These are phyloP conservation scores for Tylopilus intermedius DNA, from an alignment of 768 basidiomycete genomes.

Conservation along the genomic window DNA sequence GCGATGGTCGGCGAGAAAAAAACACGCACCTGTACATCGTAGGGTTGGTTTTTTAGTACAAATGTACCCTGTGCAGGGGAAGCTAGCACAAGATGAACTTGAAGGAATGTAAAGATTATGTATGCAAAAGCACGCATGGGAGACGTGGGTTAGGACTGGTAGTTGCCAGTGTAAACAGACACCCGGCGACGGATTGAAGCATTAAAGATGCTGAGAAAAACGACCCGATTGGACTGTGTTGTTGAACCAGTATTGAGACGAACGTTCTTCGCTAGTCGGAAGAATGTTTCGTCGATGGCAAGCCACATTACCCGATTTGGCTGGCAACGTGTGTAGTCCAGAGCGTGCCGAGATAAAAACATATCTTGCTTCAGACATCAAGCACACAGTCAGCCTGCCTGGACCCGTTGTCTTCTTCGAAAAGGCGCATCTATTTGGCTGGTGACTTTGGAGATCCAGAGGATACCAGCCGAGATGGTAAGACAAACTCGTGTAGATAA, in stretches of 20 bases:
- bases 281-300: background rate
- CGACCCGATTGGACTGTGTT: constrained; percentile 13
- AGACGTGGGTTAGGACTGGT: background rate
- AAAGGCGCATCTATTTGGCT: background rate
- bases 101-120: constrained; percentile 7
- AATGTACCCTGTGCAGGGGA: constrained; percentile 30
- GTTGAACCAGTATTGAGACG: constrained; percentile 21
- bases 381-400: background rate
- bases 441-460: background rate
- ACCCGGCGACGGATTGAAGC: background rate
- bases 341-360: background rate
- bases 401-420: background rate
- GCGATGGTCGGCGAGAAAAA: background rate
- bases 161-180: background rate
- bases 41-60: constrained; percentile 29
- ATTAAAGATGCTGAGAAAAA: constrained; percentile 1
- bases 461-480: constrained; percentile 2
- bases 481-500: background rate
- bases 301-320: constrained; percentile 21
- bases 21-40: constrained; percentile 46
- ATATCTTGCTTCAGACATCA: background rate
- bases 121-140: constrained; percentile 15
- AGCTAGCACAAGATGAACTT: constrained; percentile 13
- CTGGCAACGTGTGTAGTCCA: constrained; percentile 18
- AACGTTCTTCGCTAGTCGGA: constrained; percentile 24